A percentile compares a stretch with the other conserved stretches of the same genome.
Evolutionary conservation across 805 yeast species (phyloP).

Genomic region (Zygoascus tannicola): DNA sequence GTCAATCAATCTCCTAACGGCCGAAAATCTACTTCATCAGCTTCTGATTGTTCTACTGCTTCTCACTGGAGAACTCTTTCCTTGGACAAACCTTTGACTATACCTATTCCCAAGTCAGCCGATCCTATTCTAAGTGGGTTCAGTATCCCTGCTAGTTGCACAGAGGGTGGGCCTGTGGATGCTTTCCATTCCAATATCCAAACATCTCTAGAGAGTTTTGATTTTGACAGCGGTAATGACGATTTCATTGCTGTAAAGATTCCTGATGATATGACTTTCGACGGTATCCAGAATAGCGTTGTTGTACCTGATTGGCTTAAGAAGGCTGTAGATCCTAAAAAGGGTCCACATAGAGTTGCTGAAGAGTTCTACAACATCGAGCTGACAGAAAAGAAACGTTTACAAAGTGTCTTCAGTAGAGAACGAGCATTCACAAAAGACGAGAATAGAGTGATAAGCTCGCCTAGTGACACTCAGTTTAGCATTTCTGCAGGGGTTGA

Average conservation of each 20-base stretch:
- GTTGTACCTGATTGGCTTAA: constrained; percentile 49
- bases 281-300: constrained; percentile 5
- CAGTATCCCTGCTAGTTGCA: constrained; percentile 16
- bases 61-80: neutral
- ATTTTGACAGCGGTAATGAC: constrained; percentile 16
- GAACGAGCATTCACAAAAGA: constrained; percentile 15
- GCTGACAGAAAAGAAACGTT: constrained; percentile 55
- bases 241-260: constrained; percentile 18
- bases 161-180: constrained; percentile 16
- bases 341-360: constrained; percentile 34
- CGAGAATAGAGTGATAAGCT: neutral
- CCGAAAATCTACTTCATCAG: neutral
- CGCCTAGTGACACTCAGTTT: constrained; percentile 23
- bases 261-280: constrained; percentile 6
- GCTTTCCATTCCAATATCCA: constrained; percentile 24
- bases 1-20: neutral
- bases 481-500: constrained; percentile 69
- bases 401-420: constrained; percentile 37
- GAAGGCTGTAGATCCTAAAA: constrained; percentile 28
- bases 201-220: constrained; percentile 20
- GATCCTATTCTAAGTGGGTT: constrained; percentile 23
- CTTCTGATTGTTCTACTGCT: neutral
- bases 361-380: constrained; percentile 60
- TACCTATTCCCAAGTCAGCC: constrained; percentile 6
- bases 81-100: neutral